A percentile compares a stretch with the other conserved stretches of the same genome.
These are phyloP conservation scores for Leccinum boreale DNA, from an alignment of 768 basidiomycete species.

Conservation along the genomic window DNA sequence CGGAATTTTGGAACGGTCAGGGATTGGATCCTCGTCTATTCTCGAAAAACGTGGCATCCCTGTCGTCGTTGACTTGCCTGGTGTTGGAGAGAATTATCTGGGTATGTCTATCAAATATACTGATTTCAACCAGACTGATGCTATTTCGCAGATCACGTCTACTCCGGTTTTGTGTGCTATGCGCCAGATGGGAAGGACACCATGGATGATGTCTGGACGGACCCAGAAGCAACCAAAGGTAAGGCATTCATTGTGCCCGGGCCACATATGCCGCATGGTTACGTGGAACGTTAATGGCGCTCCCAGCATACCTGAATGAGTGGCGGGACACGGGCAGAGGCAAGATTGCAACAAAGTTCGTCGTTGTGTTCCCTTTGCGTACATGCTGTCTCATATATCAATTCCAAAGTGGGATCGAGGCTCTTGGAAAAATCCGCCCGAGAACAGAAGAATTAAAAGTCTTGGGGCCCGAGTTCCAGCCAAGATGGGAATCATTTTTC, in stretches of 20 bases:
- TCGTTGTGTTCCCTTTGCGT: neutral
- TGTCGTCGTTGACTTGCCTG: constrained; percentile 1
- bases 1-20: constrained; percentile 6
- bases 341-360: neutral
- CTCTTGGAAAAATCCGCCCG: neutral
- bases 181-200: neutral
- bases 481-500: neutral
- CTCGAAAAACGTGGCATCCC: neutral
- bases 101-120: neutral
- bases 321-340: neutral
- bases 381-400: neutral
- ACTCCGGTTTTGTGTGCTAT: neutral
- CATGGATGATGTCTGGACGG: constrained; percentile 1
- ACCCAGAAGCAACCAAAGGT: neutral
- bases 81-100: constrained; percentile 3
- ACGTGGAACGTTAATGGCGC: neutral
- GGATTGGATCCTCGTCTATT: neutral
- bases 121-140: neutral
- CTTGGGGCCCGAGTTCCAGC: neutral
- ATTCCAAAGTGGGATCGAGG: neutral
- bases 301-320: neutral
- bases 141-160: neutral
- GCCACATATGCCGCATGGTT: no score
- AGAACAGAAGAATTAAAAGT: neutral
- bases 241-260: neutral